Conservation (phyloP, 768 basidiomycete genomes). For the Coprinopsis strossmayeri region DNA sequence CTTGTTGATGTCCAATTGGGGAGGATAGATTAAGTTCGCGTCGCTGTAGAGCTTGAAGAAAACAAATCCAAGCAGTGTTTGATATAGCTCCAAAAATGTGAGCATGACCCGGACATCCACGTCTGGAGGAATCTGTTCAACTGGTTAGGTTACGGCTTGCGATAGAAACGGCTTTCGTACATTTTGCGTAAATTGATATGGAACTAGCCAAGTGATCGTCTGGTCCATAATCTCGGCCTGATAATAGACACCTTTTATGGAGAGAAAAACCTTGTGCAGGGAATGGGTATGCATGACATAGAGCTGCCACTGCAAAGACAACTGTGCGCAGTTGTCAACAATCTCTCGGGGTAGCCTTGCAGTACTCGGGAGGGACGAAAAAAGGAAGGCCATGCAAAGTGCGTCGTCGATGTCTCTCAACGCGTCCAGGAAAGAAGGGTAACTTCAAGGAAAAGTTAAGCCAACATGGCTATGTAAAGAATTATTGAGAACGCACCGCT, state of each 20-base stretch:
- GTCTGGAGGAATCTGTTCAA: slow-evolving; percentile 78
- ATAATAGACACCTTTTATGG: slow-evolving; percentile 97
- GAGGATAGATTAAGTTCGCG: slow-evolving; percentile 89
- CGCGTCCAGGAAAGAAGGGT: slow-evolving; percentile 95
- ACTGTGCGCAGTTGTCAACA: slow-evolving; percentile 83
- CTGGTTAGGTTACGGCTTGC: slow-evolving; percentile 5
- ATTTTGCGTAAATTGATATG: slow-evolving; percentile 94
- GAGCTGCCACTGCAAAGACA: slow-evolving; percentile 94
- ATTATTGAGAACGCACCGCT: slow-evolving; percentile 55
- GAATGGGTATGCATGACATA: slow-evolving; percentile 86
- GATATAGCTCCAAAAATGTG: slow-evolving; percentile 97
- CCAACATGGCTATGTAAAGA: background rate
- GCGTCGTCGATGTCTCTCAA: slow-evolving; percentile 96
- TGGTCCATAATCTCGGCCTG: slow-evolving; percentile 94
- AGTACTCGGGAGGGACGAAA: slow-evolving; percentile 86
- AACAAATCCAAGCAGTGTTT: slow-evolving; percentile 91
- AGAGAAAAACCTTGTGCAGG: slow-evolving; percentile 87
- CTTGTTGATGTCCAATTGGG: slow-evolving; percentile 74
- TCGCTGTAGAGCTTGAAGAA: slow-evolving; percentile 99
- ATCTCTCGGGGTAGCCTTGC: slow-evolving; percentile 74
- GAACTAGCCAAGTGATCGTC: slow-evolving; percentile 91
- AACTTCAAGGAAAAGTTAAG: slow-evolving; percentile 41
- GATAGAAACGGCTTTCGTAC: slow-evolving; percentile 35
- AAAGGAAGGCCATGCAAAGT: slow-evolving; percentile 90
- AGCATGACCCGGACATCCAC: slow-evolving; percentile 98